Evolutionary conservation across 257 asterid genomes (phyloP).

Genomic region (Fraxinus anomala): DNA sequence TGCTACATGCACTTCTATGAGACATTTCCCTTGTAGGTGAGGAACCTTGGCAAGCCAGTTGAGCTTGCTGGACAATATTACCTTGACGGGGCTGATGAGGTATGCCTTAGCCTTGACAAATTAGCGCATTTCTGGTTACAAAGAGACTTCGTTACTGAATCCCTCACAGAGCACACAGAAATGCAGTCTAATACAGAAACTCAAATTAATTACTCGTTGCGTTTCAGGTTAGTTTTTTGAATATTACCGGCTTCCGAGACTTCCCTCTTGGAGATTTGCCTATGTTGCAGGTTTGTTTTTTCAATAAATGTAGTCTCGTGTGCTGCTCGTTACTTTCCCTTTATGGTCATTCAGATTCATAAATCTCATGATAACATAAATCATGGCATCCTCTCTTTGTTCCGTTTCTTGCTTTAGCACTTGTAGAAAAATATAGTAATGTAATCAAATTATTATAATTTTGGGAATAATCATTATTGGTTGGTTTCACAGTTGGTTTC

Average conservation of each 20-base stretch:
- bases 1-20: constrained; percentile 9
- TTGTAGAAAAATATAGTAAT: background rate
- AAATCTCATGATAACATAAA: background rate
- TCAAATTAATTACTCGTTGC: constrained; percentile 7
- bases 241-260: constrained; percentile 95
- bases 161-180: background rate
- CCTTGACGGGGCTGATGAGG: constrained; percentile 99
- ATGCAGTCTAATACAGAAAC: background rate
- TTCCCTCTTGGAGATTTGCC: constrained; percentile 97
- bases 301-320: background rate
- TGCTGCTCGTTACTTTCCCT: background rate
- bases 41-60: constrained; percentile 98
- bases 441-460: background rate
- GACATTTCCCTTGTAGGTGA: constrained; percentile 60
- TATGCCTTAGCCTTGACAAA: constrained; percentile 32
- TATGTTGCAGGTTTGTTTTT: constrained; percentile 76
- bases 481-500: no score
- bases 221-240: constrained; percentile 84
- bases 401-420: background rate
- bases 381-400: constrained; percentile 15
- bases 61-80: constrained; percentile 92
- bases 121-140: constrained; percentile 3
- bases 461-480: background rate
- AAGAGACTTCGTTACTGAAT: background rate
- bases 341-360: constrained; percentile 13